These are phyloP conservation scores for Fagopyrum tataricum DNA, from an alignment of 148 eudicot species.

Conservation along the genomic window DNA sequence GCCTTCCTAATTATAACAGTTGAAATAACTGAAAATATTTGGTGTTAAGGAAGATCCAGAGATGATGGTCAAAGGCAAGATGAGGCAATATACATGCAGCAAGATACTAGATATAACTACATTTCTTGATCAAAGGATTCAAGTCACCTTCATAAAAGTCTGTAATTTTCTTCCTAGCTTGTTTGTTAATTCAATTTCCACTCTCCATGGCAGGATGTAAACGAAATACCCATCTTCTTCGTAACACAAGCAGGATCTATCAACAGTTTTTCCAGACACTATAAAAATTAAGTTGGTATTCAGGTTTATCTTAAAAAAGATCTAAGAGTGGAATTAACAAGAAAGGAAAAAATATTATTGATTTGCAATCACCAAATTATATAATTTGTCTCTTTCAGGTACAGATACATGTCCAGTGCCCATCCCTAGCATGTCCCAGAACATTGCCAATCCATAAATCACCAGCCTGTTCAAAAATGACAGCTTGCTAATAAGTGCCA, in stretches of 20 bases:
- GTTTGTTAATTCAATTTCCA: neutral
- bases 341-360: neutral
- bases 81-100: neutral
- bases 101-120: neutral
- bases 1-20: neutral
- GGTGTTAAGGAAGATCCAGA: neutral
- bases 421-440: constrained; percentile 30
- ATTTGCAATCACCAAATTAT: neutral
- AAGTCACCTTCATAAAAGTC: neutral
- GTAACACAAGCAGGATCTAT: neutral
- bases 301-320: neutral
- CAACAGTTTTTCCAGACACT: neutral
- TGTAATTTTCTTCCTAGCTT: neutral
- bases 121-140: neutral
- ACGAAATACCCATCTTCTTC: neutral
- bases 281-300: neutral
- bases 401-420: constrained; percentile 50
- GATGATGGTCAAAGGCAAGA: neutral
- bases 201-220: neutral
- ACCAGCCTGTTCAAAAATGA: constrained; percentile 32
- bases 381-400: constrained; percentile 4
- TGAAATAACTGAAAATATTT: neutral
- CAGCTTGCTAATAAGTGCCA: neutral
- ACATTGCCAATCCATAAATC: constrained; percentile 51
- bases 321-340: too few relatives aligned